Conservation (phyloP, 768 basidiomycete genomes). For the Termitomyces sp. region DNA sequence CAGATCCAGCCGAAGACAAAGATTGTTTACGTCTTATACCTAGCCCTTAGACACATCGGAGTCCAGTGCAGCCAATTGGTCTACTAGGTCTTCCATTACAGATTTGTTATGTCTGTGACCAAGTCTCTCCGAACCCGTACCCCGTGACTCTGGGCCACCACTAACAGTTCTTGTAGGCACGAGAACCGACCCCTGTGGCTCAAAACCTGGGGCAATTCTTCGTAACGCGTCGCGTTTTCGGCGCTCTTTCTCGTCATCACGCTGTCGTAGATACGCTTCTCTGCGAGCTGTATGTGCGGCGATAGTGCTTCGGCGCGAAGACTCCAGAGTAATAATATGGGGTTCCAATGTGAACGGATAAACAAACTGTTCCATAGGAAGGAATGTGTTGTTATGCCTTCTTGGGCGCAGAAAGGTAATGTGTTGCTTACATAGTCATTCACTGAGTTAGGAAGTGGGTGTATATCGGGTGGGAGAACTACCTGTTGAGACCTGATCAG, state of each 20-base stretch:
- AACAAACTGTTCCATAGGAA: slow-evolving; percentile 63
- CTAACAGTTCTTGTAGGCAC: slow-evolving; percentile 46
- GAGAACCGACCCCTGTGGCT: slow-evolving; percentile 59
- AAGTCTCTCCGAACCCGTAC: slow-evolving; percentile 4
- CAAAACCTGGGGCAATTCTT: slow-evolving; percentile 83
- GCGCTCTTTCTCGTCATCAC: slow-evolving; percentile 77
- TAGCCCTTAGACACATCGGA: slow-evolving; percentile 19
- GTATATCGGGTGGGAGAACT: slow-evolving; percentile 85
- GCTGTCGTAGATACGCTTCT: slow-evolving; percentile 65
- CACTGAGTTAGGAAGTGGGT: slow-evolving; percentile 90
- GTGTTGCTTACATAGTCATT: slow-evolving; percentile 68
- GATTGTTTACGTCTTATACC: neutral
- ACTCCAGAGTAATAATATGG: slow-evolving; percentile 75
- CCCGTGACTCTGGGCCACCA: slow-evolving; percentile 20
- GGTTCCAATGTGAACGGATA: slow-evolving; percentile 95
- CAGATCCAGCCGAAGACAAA: neutral
- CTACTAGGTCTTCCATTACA: slow-evolving; percentile 83
- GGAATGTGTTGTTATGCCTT: slow-evolving; percentile 4
- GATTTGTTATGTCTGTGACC: slow-evolving; percentile 36
- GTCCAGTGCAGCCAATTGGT: slow-evolving; percentile 73
- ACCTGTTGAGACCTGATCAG: slow-evolving; percentile 48
- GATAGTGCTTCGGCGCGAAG: slow-evolving; percentile 66
- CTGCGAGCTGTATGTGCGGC: slow-evolving; percentile 65
- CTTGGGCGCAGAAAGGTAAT: neutral
- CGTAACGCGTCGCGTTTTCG: slow-evolving; percentile 66